Conservation (phyloP, 1,284 basidiomycete genomes). For the Ustilago bromivora region DNA sequence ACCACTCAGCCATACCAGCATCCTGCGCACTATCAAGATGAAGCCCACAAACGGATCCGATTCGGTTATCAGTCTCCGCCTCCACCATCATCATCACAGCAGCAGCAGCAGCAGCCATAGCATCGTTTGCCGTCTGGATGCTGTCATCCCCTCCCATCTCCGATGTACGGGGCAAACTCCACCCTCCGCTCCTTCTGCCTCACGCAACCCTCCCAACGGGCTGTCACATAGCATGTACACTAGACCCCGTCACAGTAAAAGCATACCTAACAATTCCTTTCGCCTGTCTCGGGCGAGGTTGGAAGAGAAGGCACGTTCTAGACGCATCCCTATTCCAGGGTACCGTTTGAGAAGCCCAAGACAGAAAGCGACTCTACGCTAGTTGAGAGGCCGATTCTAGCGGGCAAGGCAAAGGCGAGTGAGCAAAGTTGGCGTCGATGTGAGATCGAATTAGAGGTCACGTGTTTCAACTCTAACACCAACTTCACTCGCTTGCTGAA, state of each 20-base stretch:
- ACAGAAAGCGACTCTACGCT: no score
- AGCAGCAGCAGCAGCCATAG: no score
- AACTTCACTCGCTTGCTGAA: no score
- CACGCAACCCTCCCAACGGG: no score
- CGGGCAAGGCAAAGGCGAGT: no score
- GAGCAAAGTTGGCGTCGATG: no score
- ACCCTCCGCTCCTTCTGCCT: background rate
- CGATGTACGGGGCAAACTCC: background rate
- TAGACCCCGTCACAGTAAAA: background rate
- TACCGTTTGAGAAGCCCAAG: no score
- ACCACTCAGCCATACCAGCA: background rate
- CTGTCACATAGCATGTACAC: background rate
- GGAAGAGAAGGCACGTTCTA: background rate
- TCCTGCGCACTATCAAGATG: background rate
- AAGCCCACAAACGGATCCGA: slow-evolving; percentile 1
- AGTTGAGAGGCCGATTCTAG: no score
- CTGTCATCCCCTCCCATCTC: background rate
- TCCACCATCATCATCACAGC: background rate
- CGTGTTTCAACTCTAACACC: no score
- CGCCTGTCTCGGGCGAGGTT: no score
- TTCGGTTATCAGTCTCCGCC: background rate
- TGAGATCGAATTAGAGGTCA: no score
- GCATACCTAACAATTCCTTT: background rate
- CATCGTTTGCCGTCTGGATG: no score
- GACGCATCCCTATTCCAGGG: background rate